Conservation (phyloP, 805 yeast species). For the Yarrowia osloensis region DNA sequence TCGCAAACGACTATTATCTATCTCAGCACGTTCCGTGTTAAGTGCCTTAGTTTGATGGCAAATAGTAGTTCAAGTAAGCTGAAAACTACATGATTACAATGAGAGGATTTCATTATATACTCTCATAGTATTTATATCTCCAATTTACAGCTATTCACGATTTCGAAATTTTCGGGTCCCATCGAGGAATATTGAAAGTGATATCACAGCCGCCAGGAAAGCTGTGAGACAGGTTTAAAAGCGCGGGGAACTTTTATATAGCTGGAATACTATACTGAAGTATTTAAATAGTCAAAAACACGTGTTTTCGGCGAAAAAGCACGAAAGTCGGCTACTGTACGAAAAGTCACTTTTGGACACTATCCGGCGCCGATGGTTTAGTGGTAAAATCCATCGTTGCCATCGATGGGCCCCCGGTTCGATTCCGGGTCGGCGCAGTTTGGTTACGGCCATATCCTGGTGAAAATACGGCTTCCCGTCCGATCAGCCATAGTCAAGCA, state of each 20-base stretch:
- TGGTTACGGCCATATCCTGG: slow-evolving; percentile 27
- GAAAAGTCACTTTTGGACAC: not conserved
- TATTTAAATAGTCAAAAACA: not conserved
- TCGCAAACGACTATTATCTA: no score
- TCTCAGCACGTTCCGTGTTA: no score
- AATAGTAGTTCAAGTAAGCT: no score
- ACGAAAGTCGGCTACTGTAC: not conserved
- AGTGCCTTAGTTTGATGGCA: no score
- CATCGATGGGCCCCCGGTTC: slow-evolving; percentile 29
- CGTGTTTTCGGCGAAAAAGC: not conserved
- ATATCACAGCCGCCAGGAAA: not conserved
- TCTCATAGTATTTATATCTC: no score
- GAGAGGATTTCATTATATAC: no score
- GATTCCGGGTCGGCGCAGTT: slow-evolving; percentile 26
- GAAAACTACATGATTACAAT: no score
- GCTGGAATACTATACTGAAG: no score
- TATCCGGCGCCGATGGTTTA: slow-evolving; percentile 17
- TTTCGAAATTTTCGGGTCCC: not conserved
- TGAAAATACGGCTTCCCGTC: slow-evolving; percentile 27
- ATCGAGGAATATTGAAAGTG: not conserved
- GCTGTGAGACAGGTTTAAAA: not conserved
- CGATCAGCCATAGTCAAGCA: slow-evolving; percentile 27
- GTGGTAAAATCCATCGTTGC: slow-evolving; percentile 27
- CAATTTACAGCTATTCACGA: not conserved
- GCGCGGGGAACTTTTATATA: no score